Percentiles rank a stretch among this genome's conserved stretches.
Conservation (phyloP, 805 yeast species). For the Scheffersomyces stipitis region DNA sequence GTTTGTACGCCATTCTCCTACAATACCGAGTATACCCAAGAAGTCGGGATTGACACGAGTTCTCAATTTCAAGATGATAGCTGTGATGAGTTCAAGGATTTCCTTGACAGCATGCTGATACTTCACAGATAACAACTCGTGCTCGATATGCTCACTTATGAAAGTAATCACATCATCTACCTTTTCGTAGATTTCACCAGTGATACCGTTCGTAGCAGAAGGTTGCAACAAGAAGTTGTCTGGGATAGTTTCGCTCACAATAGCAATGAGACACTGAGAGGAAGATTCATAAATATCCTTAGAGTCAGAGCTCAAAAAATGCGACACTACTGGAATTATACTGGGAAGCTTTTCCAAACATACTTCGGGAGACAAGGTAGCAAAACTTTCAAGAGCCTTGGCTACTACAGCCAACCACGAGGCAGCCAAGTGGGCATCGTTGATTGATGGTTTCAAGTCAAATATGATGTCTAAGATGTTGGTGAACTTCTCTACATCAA, state of each 20-base stretch:
- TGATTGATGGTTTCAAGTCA: constrained; percentile 75
- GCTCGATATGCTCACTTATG: constrained; percentile 51
- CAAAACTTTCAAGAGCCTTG: constrained; percentile 57
- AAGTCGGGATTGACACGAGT: constrained; percentile 70
- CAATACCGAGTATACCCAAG: constrained; percentile 59
- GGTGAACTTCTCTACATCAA: constrained; percentile 62
- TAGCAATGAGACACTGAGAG: constrained; percentile 82
- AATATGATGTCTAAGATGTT: constrained; percentile 69
- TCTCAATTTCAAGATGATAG: constrained; percentile 62
- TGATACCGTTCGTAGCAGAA: constrained; percentile 33
- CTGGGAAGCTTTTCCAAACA: constrained; percentile 59
- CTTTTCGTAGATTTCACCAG: constrained; percentile 52
- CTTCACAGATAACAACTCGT: constrained; percentile 66
- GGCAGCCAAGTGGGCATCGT: constrained; percentile 84
- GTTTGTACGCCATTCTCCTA: constrained; percentile 84
- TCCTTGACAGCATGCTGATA: constrained; percentile 77
- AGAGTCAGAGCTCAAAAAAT: constrained; percentile 67
- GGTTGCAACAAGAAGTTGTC: constrained; percentile 59
- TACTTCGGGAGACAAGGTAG: constrained; percentile 33
- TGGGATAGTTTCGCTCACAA: constrained; percentile 65
- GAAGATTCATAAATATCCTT: constrained; percentile 71
- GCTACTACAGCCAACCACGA: constrained; percentile 96
- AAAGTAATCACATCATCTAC: constrained; percentile 54
- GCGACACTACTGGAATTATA: constrained; percentile 47
- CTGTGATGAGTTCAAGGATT: constrained; percentile 64